Conservation (phyloP, 2,329 filamentous ascomycete genomes). For the Lachnellula willkommii region DNA sequence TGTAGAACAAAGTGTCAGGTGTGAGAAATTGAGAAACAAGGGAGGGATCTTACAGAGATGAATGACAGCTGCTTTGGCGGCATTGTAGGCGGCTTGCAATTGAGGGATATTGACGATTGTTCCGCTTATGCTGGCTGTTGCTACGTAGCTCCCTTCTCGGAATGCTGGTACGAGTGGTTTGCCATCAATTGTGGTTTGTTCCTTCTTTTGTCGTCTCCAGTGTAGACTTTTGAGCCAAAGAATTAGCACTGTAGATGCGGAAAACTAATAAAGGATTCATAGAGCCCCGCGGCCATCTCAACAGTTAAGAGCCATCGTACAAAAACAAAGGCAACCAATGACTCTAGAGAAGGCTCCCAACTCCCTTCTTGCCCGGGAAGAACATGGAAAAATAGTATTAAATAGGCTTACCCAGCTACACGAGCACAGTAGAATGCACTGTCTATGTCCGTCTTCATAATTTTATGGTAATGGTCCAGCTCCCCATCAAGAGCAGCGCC, state of each 20-base stretch:
- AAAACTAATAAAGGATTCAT: no score
- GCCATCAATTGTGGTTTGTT: constrained; percentile 59
- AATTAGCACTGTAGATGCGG: no score
- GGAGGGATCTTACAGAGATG: constrained; percentile 47
- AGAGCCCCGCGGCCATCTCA: no score
- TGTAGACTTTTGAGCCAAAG: constrained; percentile 36
- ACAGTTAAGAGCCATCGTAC: no score
- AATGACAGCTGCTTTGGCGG: constrained; percentile 61
- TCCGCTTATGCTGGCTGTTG: constrained; percentile 72
- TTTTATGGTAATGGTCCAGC: constrained; percentile 58
- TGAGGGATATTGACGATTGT: constrained; percentile 76
- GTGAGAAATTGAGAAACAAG: not conserved
- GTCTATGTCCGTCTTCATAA: constrained; percentile 68
- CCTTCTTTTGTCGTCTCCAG: constrained; percentile 64
- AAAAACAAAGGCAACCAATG: no score
- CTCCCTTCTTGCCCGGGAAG: no score
- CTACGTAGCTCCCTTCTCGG: constrained; percentile 65
- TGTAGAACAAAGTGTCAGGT: constrained; percentile 25
- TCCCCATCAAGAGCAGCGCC: constrained; percentile 62
- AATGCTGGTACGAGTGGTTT: constrained; percentile 53
- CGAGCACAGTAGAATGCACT: constrained; percentile 73
- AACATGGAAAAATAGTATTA: no score
- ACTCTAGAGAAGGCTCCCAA: no score
- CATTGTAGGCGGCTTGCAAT: constrained; percentile 68
- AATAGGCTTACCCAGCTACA: constrained; percentile 47